Base-by-base conservation (phyloP, 352 stramenopile species). In the Pythium rhizo-oryzae region DNA sequence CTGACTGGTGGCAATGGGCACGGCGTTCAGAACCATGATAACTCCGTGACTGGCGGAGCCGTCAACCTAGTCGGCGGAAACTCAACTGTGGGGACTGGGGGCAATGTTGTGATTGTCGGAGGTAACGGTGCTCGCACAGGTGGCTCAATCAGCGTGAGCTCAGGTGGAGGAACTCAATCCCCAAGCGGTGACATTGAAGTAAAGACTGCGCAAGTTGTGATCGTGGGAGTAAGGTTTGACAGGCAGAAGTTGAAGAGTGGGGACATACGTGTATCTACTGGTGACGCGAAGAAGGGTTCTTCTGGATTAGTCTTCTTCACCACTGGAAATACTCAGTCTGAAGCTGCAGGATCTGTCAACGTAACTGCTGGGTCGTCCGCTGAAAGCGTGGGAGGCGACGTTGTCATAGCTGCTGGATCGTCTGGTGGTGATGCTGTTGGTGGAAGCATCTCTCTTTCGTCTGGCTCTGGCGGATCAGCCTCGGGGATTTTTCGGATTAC, bases 31-130 rank as follows among this genome's bases (percentile, higher is more conserved):
- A 90, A 89, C 41, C 81, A 84, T 66, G 91, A 94, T 59, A 80
- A 91, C 52, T 81, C 90, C 41, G 85, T 94, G 19, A 79, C 69
- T 28, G 92, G 90, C 55, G 93, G 93, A 24, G 64, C 70, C 59
- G 76, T 97, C 8, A 74, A 77, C 5, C 8, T 98, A 30, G 68
- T 69, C 5, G 92, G 85, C 28, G 93, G 92, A 55, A 66, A 72
- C 54, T 92, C 90, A 0, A 67, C 71, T 25, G 74, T 79, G 44
- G 89, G 87, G 21, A 85, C 71, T 28, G 91, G 90, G 57, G 89
- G 87, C 21, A 75, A 74, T 52, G 70, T 96, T 49, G 71, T 72
- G 47, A 11, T 95, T 8, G 25, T 15, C 62, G 82, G 78, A 13
- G 84, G 87, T 50, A 41, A 64, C 28, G 85, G 77, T 44, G 75